Base-by-base conservation (phyloP, 345 rosid genomes). In the Eucalyptus pauciflora region DNA sequence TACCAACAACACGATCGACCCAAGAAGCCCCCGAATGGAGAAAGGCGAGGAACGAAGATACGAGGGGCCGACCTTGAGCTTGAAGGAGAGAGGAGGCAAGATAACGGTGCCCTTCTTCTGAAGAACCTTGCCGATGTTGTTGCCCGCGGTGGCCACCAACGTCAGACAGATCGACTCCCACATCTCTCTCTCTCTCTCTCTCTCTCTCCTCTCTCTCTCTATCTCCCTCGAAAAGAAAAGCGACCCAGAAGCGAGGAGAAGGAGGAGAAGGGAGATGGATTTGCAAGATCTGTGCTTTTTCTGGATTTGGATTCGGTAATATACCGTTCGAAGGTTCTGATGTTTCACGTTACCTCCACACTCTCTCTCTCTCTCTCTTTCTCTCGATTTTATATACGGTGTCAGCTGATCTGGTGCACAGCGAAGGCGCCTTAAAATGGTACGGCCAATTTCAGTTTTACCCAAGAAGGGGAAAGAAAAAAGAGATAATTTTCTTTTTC, bases 81-180 rank as follows among this genome's bases (percentile, higher is more conserved):
- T 98, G 94, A 98, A 95, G 86, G 99, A 98, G 89, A 97, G 98
- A 90, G 99, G 99, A 87, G 99, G 99, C 48, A 98, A 94, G 90
- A 98, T 97, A 49, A 98, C 92, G 90, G 99, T 95, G 93, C 99
- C 99, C 90, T 97, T 98, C 93, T 98, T 98, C 94, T 97, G 99
- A 8, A 97, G 95, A 91, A 97, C 98, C 87, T 97, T 96, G 89
- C 99, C 99, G 90, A 98, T 96, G 85, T 97, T 98, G 92, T 97
- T 98, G 79, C 99, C 99, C 88, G 99, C 99, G 90, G 99, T 95
- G 71, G 99, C 99, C 25, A 96, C 98, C 88, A 98, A 88, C 86
- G 99, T 98, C 79, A 97, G 92, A 88, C 94, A 94, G 88, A 98
- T 96, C 86, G 98, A 94, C 69, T 97, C 99, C 99, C 99, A 97